A percentile compares a stretch with the other conserved stretches of the same genome.
These are phyloP conservation scores for Dalbergia cochinchinensis DNA, from an alignment of 306 rosid genomes.

Conservation along the genomic window DNA sequence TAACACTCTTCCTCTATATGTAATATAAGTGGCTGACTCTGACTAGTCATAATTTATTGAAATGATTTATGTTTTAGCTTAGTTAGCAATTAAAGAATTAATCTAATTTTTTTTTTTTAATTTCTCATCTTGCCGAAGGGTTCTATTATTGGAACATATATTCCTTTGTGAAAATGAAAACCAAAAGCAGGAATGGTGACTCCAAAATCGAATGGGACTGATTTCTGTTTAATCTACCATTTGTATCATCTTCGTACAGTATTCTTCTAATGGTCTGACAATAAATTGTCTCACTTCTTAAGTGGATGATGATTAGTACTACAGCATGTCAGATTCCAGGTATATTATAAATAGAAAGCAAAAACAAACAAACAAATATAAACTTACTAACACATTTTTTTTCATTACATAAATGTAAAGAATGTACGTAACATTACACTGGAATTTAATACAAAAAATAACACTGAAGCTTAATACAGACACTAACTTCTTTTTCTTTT, in stretches of 20 bases:
- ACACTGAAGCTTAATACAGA: too few species aligned
- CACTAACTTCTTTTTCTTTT: too few species aligned
- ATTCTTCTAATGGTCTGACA: background rate
- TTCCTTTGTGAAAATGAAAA: background rate
- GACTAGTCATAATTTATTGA: background rate
- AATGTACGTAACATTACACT: too few species aligned
- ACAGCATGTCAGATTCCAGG: too few species aligned
- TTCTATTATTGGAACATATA: background rate
- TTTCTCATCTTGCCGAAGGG: background rate
- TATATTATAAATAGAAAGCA: too few species aligned
- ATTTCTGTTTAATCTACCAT: background rate
- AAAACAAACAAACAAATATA: too few species aligned
- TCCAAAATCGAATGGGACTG: background rate
- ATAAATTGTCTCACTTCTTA: background rate
- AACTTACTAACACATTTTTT: too few species aligned
- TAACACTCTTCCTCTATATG: too few species aligned
- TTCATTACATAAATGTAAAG: too few species aligned
- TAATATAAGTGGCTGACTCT: background rate
- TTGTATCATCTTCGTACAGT: background rate
- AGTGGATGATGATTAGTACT: slow-evolving; percentile 4
- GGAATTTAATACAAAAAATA: too few species aligned
- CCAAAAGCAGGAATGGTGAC: background rate
- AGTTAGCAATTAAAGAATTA: background rate
- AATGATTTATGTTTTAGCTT: slow-evolving; percentile 11
- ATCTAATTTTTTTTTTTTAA: background rate